phyloP scores from a whole-genome alignment of 2,329 filamentous ascomycete species.

The Scleromitrula shiraiana region DNA sequence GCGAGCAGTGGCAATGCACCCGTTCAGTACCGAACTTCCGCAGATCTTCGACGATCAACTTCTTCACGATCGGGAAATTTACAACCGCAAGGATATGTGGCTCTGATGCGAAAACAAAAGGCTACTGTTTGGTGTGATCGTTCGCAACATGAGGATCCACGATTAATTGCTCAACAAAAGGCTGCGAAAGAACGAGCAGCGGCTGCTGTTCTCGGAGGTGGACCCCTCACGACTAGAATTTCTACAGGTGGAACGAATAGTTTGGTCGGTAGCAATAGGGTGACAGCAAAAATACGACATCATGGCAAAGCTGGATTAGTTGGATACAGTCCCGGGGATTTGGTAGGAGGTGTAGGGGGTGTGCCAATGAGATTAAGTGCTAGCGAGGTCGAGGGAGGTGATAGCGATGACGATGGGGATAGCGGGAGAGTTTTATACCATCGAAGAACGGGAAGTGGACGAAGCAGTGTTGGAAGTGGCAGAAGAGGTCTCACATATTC shows the following conservation, averaged over 20 bases:
- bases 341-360: conserved; percentile 60
- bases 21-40: conserved; percentile 47
- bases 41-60: conserved; percentile 65
- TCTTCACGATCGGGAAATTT: conserved; percentile 61
- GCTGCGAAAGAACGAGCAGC: conserved; percentile 82
- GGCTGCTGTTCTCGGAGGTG: conserved; percentile 71
- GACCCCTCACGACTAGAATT: conserved; percentile 31
- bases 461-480: conserved; percentile 46
- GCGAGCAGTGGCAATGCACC: conserved; percentile 42
- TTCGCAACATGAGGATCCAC: conserved; percentile 83
- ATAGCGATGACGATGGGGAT: conserved; percentile 67
- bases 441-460: conserved; percentile 63
- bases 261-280: conserved; percentile 40
- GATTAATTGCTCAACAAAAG: conserved; percentile 72
- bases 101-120: conserved; percentile 92
- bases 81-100: conserved; percentile 71
- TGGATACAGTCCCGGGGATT: conserved; percentile 68
- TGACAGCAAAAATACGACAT: conserved; percentile 80
- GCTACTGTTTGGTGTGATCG: conserved; percentile 98
- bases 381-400: conserved; percentile 87
- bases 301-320: conserved; percentile 71
- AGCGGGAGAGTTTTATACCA: conserved; percentile 43
- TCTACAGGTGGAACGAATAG: conserved; percentile 32
- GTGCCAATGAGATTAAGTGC: conserved; percentile 89
- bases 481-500: conserved; percentile 34